Conservation (phyloP, 257 asterid species). For the Capsicum chinense region DNA sequence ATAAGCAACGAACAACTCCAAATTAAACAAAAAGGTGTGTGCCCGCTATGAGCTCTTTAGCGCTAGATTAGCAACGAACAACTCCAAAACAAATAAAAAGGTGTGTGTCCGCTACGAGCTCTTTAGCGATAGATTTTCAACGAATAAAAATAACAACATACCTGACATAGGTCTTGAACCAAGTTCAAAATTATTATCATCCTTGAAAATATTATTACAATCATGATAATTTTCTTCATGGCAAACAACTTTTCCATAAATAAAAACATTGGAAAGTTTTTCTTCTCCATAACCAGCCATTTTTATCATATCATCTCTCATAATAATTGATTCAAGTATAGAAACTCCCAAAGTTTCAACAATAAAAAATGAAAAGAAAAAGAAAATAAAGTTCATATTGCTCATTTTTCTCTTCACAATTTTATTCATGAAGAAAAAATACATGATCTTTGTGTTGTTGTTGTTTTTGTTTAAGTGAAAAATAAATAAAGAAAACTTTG, state of each 20-base stretch:
- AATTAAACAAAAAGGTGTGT: neutral
- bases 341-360: conserved; percentile 31
- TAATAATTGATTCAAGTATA: conserved; percentile 37
- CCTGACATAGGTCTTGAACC: neutral
- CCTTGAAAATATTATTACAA: neutral
- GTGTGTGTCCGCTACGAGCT: neutral
- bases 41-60: too few relatives aligned
- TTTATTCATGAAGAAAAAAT: conserved; percentile 21
- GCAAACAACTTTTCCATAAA: conserved; percentile 63
- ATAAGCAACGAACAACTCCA: neutral
- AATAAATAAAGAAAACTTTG: conserved; percentile 32
- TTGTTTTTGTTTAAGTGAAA: conserved; percentile 21
- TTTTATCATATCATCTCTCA: conserved; percentile 56
- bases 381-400: neutral
- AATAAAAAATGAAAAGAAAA: conserved; percentile 28
- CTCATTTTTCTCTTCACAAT: conserved; percentile 23
- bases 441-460: conserved; percentile 35
- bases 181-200: neutral
- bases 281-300: conserved; percentile 92
- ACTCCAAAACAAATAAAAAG: neutral
- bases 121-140: neutral
- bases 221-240: conserved; percentile 23
- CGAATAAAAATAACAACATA: neutral
- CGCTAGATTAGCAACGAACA: too few relatives aligned
- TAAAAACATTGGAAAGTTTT: conserved; percentile 68